These are phyloP conservation scores for Yarrowia bubula DNA, from an alignment of 805 yeast species.

Conservation along the genomic window DNA sequence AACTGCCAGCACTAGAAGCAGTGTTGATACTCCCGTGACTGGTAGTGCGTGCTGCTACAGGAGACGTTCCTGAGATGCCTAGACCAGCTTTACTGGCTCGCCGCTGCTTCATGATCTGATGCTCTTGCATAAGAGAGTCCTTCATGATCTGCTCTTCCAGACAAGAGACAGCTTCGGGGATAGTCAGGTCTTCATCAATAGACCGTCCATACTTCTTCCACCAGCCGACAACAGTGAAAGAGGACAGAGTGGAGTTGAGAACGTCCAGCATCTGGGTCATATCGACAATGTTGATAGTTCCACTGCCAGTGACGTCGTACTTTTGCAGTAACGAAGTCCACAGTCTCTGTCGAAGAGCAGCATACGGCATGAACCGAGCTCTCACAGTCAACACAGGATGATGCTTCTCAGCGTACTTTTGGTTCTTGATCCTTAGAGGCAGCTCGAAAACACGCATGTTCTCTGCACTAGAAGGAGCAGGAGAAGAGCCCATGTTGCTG, in stretches of 20 bases:
- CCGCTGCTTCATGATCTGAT: conserved; percentile 1
- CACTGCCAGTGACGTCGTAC: conserved; percentile 48
- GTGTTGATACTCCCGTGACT: background rate
- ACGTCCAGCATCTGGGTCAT: conserved; percentile 62
- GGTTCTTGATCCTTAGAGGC: conserved; percentile 40
- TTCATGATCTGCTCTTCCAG: conserved; percentile 45
- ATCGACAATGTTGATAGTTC: conserved; percentile 55
- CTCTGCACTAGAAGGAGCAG: background rate
- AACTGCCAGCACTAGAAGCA: background rate
- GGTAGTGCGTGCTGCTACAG: conserved; percentile 3
- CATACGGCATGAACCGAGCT: conserved; percentile 67
- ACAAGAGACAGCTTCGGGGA: conserved; percentile 54
- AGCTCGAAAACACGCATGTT: conserved; percentile 37
- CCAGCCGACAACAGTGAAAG: conserved; percentile 36
- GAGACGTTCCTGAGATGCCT: background rate
- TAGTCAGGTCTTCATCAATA: conserved; percentile 47
- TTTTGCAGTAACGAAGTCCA: conserved; percentile 65
- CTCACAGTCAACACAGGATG: conserved; percentile 57
- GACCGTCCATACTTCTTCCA: conserved; percentile 37
- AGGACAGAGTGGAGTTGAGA: conserved; percentile 52
- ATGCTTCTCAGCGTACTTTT: conserved; percentile 41
- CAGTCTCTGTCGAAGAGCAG: conserved; percentile 59
- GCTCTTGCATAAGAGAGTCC: conserved; percentile 30
- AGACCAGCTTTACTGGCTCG: background rate
- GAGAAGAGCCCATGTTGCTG: background rate